Base-by-base conservation (phyloP, 352 stramenopile species). In the Globisporangium barbulae region DNA sequence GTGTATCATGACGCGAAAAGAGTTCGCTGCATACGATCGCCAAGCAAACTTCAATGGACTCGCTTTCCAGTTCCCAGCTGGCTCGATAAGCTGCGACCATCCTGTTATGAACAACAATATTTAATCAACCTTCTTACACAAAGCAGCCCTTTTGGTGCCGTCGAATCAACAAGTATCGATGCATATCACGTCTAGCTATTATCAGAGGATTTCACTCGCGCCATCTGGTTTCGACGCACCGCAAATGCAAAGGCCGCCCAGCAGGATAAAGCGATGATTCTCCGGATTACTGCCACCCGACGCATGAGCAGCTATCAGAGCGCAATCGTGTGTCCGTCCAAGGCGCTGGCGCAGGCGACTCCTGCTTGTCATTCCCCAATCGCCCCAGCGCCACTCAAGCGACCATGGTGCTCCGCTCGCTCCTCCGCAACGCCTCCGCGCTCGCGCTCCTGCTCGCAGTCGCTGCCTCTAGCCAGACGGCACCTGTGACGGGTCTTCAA, bases 391-490 rank as follows among this genome's bases (percentile, higher is more conserved):
- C 7, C 21, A 15, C 17, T 19, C 55, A 61, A 52, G 39, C 9
- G 21, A 31, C 9, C 21, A 60, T 66, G 60, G 60, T 66, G 39
- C 60, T 66, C 28, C 50, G 60, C 41, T 61, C 50, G 31, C 53
- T 61, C 13, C 41, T 66, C 5, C 53, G 60, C 52, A 66, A 66
- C 41, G 60, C 33, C 21, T 45, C 60, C n/a, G 60, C 60, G 52
- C 41, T 66, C n/a, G 60, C 60, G 21, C 60, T 66, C 17, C 30
- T 66, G 35, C 25, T 66, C 28, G 60, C 53, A 10, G 21, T 61
- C 17, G 52, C 60, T 19, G 33, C 50, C 5, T 55, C 60, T 1
- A 65, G 31, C 60, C 28, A 61, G 19, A 19, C 50, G 12, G 21
- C 28, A 1, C 30, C 21, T 4, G 30, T 49, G 39, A 21, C 42